These are phyloP conservation scores for Penicillium sp. DNA, from an alignment of 2,329 filamentous ascomycete genomes.

Conservation along the genomic window DNA sequence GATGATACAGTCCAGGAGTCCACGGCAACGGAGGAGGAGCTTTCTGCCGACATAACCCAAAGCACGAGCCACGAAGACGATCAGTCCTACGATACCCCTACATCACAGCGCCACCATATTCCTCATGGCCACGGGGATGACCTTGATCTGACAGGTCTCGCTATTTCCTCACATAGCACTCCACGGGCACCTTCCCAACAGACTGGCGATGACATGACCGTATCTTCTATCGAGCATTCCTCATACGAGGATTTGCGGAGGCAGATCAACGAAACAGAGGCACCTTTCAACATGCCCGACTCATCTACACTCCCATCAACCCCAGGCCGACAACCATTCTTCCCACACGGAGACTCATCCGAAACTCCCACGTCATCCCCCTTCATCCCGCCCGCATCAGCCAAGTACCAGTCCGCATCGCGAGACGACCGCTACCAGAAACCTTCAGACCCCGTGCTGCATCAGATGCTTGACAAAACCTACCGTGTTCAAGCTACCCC, in stretches of 20 bases:
- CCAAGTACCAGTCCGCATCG: conserved; percentile 39
- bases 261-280: conserved; percentile 57
- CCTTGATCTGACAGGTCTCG: conserved; percentile 46
- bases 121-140: conserved; percentile 41
- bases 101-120: conserved; percentile 32
- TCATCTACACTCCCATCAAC: conserved; percentile 37
- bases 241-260: conserved; percentile 74
- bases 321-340: conserved; percentile 30
- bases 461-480: conserved; percentile 91
- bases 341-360: conserved; percentile 52
- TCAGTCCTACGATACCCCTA: conserved; percentile 42
- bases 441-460: conserved; percentile 71
- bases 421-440: conserved; percentile 40
- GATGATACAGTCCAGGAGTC: conserved; percentile 58
- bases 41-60: conserved; percentile 52
- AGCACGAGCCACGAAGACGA: conserved; percentile 37
- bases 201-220: conserved; percentile 39
- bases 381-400: conserved; percentile 54
- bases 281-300: conserved; percentile 37
- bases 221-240: conserved; percentile 57
- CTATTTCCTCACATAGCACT: conserved; percentile 50
- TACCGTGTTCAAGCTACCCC: conserved; percentile 94
- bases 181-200: conserved; percentile 40
- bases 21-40: conserved; percentile 57
- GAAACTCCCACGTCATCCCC: conserved; percentile 62